These are phyloP conservation scores for Didymellaceae sp. DNA, from an alignment of 2,329 filamentous ascomycete species.

Conservation along the genomic window DNA sequence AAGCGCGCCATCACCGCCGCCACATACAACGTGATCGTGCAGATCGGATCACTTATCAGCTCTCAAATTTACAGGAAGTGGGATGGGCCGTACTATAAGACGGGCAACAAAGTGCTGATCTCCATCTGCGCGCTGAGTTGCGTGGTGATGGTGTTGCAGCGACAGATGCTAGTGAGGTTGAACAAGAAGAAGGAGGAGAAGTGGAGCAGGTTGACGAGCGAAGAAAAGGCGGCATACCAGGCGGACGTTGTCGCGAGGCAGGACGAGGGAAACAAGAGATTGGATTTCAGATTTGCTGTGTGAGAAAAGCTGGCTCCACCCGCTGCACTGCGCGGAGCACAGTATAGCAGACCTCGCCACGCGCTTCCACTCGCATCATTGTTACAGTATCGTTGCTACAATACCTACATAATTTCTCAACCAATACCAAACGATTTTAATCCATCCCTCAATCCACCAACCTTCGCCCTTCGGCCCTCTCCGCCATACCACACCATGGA, in stretches of 20 bases:
- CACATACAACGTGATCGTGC: conserved; percentile 63
- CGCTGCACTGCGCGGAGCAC: too few species aligned
- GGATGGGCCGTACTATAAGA: conserved; percentile 61
- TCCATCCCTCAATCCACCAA: too few species aligned
- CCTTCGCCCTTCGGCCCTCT: not conserved
- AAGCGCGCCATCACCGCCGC: conserved; percentile 68
- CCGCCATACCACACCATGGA: too few species aligned
- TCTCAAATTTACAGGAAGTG: conserved; percentile 59
- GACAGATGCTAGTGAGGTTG: conserved; percentile 49
- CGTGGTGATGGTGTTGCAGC: conserved; percentile 57
- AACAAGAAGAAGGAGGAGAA: conserved; percentile 49
- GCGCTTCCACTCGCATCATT: too few species aligned
- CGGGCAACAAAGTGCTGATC: conserved; percentile 61
- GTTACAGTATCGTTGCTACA: too few species aligned
- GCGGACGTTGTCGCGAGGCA: conserved; percentile 39
- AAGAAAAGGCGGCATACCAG: conserved; percentile 59
- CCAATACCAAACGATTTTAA: too few species aligned
- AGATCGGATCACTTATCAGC: conserved; percentile 49
- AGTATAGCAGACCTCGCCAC: too few species aligned
- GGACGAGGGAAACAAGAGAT: conserved; percentile 48
- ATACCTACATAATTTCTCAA: too few species aligned
- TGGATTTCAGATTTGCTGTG: conserved; percentile 49
- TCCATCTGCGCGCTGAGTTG: conserved; percentile 57
- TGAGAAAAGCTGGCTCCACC: not conserved
- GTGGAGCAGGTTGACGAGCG: conserved; percentile 58